phyloP scores from a whole-genome alignment of 2,329 filamentous ascomycete species.

The Helotiales sp. region DNA sequence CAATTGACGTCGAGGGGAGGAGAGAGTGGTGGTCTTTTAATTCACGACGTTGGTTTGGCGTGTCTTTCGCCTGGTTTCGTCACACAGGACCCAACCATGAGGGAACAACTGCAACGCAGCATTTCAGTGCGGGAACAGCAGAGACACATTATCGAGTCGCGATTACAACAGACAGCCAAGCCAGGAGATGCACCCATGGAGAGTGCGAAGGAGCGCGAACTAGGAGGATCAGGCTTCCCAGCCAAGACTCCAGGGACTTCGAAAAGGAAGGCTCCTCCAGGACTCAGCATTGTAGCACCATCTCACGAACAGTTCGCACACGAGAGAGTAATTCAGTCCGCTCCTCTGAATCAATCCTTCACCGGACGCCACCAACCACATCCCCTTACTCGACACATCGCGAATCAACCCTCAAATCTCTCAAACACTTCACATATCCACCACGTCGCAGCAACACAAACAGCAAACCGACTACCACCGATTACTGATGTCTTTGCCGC shows the following conservation, averaged over 20 bases:
- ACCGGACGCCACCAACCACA: slow-evolving; percentile 84
- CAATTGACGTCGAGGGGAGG: slow-evolving; percentile 70
- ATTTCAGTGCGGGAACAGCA: slow-evolving; percentile 93
- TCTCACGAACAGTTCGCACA: slow-evolving; percentile 90
- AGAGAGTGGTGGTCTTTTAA: slow-evolving; percentile 72
- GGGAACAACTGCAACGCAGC: slow-evolving; percentile 92
- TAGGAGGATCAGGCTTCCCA: slow-evolving; percentile 43
- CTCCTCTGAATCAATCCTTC: slow-evolving; percentile 92
- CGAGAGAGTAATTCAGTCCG: slow-evolving; percentile 95
- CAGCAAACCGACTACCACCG: slow-evolving; percentile 87
- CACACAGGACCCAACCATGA: slow-evolving; percentile 95
- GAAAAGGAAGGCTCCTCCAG: slow-evolving; percentile 81
- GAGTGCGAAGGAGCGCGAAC: slow-evolving; percentile 58
- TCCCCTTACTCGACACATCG: slow-evolving; percentile 76
- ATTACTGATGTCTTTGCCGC: slow-evolving; percentile 91
- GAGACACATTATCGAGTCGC: slow-evolving; percentile 89
- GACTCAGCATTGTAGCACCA: slow-evolving; percentile 92
- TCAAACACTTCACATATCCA: slow-evolving; percentile 89
- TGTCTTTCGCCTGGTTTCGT: slow-evolving; percentile 95
- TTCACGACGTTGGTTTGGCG: slow-evolving; percentile 91
- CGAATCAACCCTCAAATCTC: slow-evolving; percentile 81
- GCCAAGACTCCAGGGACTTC: slow-evolving; percentile 75
- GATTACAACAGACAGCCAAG: slow-evolving; percentile 86
- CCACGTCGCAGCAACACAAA: slow-evolving; percentile 86
- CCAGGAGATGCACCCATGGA: slow-evolving; percentile 70